Evolutionary conservation across 2,329 filamentous ascomycete species (phyloP).

Genomic region (Passalora sequoiae): DNA sequence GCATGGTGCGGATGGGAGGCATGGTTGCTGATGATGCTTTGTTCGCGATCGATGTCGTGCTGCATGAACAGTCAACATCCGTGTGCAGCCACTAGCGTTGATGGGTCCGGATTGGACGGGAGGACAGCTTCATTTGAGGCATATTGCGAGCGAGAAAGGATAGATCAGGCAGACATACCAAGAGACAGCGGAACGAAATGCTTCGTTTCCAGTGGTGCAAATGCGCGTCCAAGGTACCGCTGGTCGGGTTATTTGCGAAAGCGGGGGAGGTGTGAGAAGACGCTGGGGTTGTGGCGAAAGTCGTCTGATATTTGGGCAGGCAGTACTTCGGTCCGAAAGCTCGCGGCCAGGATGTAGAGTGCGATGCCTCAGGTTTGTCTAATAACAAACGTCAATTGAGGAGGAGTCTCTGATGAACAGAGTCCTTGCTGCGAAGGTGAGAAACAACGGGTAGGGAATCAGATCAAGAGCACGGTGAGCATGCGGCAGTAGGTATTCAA

Average conservation of each 20-base stretch:
- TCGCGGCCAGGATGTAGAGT: constrained; percentile 1
- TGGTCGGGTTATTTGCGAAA: constrained; percentile 5
- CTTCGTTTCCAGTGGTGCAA: not conserved
- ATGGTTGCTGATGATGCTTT: constrained; percentile 20
- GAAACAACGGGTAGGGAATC: too few species aligned
- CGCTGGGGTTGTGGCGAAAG: constrained; percentile 12
- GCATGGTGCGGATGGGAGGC: constrained; percentile 36
- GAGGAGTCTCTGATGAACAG: not conserved
- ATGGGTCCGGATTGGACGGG: not conserved
- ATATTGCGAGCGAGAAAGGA: not conserved
- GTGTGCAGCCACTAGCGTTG: not conserved
- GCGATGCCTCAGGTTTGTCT: constrained; percentile 23
- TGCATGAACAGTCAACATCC: not conserved
- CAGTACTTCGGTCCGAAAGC: constrained; percentile 4
- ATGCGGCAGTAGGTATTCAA: not conserved
- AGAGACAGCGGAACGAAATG: not conserved
- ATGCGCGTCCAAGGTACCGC: constrained; percentile 9
- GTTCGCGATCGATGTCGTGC: not conserved
- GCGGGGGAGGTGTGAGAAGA: constrained; percentile 7
- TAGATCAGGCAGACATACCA: constrained; percentile 1
- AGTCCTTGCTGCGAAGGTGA: not conserved
- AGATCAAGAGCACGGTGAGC: not conserved
- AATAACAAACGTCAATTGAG: constrained; percentile 25
- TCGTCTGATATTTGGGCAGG: constrained; percentile 1
- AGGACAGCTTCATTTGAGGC: not conserved